These are phyloP conservation scores for Pseudogymnoascus verrucosus DNA, from an alignment of 2,329 filamentous ascomycete species.

Conservation along the genomic window DNA sequence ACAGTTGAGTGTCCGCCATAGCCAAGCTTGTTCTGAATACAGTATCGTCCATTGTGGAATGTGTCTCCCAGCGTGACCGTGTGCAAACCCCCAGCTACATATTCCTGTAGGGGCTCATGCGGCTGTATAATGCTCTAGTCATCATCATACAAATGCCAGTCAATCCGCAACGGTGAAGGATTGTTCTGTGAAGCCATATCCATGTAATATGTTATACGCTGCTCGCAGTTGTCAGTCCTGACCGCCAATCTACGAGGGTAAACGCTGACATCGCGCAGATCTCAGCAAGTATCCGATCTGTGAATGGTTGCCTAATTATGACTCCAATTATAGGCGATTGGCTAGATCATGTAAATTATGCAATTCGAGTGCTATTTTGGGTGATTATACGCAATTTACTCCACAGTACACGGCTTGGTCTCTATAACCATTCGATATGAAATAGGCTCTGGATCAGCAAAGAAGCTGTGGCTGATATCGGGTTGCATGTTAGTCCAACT, in stretches of 20 bases:
- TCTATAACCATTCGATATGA: neutral
- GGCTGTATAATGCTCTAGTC: neutral
- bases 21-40: conserved; percentile 33
- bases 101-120: conserved; percentile 15
- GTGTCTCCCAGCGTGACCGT: conserved; percentile 21
- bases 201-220: neutral
- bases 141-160: neutral
- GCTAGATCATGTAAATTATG: neutral
- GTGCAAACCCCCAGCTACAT: conserved; percentile 15
- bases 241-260: neutral
- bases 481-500: no score
- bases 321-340: neutral
- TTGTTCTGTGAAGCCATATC: neutral
- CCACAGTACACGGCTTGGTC: neutral
- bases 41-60: conserved; percentile 28
- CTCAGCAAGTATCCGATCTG: no score
- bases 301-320: no score
- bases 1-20: conserved; percentile 34
- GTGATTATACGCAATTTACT: neutral
- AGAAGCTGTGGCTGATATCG: neutral
- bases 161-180: neutral
- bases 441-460: neutral
- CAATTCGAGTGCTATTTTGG: neutral
- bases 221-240: neutral
- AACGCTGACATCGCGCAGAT: neutral